Base-by-base conservation (phyloP, 2,329 filamentous ascomycete genomes). In the Calonectria naviculata region DNA sequence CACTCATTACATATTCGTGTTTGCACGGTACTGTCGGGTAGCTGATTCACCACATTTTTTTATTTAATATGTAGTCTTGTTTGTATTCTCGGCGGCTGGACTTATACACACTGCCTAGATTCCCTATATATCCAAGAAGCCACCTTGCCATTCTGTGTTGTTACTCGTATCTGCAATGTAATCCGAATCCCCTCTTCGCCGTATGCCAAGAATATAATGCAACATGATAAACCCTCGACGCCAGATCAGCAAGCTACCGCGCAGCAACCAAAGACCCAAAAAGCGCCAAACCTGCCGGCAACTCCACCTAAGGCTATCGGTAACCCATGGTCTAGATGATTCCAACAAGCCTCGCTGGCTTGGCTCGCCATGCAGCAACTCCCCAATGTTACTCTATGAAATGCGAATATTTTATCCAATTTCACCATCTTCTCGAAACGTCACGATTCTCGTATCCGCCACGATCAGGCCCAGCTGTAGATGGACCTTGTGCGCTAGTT, bases 381-480 rank as follows among this genome's bases (percentile, higher is more conserved):
- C 61, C 31, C 31, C 58, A 19, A 42, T 26, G 61, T 24, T 38
- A 44, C 34, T 70, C 63, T 64, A 60, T 36, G 29, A 60, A 46
- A 52, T 38, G 24, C 19, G 24, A 13, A 52, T 34, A n/a, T 26
- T 24, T 42, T 41, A 10, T n/a, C 60, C 46, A 62, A 36, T 56
- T 58, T 77, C 71, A 82, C 84, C 84, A 85, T n/a, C 81, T 78
- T 70, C 81, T 80, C 19, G 77, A 80, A 56, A 79, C 80, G 54
- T 82, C 82, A 41, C 82, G 80, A 31, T 78, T 80, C 70, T 87
- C 86, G 67, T 83, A 87, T 19, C 79, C 79, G 54, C 80, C 81
- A 66, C 83, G 81, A 34, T 86, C 81, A 28, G 82, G 78, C 21
- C 83, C 87, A 63, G 70, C 49, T 17, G 49, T 52, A 21, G 73